These are phyloP conservation scores for Pugionium cornutum DNA, from an alignment of 345 rosid species.

Conservation along the genomic window DNA sequence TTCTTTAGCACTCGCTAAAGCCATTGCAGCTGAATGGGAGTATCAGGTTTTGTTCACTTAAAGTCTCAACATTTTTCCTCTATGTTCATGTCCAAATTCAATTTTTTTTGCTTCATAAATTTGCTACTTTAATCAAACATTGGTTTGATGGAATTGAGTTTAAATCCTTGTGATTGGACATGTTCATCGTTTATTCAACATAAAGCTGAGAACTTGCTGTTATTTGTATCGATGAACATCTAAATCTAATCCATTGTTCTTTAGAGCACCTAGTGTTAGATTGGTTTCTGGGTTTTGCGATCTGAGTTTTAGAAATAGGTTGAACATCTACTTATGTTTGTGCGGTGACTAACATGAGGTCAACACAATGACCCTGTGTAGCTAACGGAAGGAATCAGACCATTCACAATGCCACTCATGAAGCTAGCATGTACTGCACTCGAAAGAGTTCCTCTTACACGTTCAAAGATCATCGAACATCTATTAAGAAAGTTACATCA, in stretches of 20 bases:
- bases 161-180: constrained; percentile 1
- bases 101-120: background rate
- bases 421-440: constrained; percentile 93
- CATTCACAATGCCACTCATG: constrained; percentile 98
- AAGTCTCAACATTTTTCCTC: background rate
- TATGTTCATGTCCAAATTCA: background rate
- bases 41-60: constrained; percentile 61
- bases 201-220: constrained; percentile 3
- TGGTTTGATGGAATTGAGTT: background rate
- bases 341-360: constrained; percentile 23
- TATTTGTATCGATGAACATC: background rate
- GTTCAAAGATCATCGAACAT: constrained; percentile 61
- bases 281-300: background rate
- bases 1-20: constrained; percentile 76
- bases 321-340: background rate
- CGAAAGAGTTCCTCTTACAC: constrained; percentile 91
- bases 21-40: constrained; percentile 94
- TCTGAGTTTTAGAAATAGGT: constrained; percentile 3
- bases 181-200: background rate
- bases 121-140: background rate
- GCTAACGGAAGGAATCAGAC: constrained; percentile 95
- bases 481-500: constrained; percentile 70
- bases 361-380: constrained; percentile 40
- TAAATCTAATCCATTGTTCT: background rate
- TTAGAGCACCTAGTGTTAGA: constrained; percentile 5